A percentile compares a stretch with the other conserved stretches of the same genome.
phyloP scores from a whole-genome alignment of 257 asterid genomes.

The Fraxinus quadrangulata region DNA sequence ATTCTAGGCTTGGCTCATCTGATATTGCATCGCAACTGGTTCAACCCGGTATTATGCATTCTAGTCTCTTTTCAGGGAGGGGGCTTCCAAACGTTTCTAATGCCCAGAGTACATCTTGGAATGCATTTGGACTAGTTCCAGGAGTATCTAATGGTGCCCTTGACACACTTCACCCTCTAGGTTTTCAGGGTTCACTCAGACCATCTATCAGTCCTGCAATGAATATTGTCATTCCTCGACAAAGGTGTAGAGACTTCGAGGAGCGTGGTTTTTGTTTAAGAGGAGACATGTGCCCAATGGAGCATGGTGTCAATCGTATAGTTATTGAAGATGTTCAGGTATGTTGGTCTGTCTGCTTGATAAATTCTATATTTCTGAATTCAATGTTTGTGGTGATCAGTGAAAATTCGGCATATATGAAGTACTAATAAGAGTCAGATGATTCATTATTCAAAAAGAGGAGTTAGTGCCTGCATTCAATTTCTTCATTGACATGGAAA shows the following conservation, averaged over 20 bases:
- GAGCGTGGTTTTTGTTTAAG: constrained; percentile 99
- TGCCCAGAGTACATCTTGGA: constrained; percentile 64
- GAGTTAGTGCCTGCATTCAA: neutral
- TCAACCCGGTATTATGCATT: constrained; percentile 65
- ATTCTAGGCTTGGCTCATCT: constrained; percentile 69
- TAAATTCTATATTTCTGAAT: constrained; percentile 2
- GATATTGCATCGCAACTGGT: constrained; percentile 70
- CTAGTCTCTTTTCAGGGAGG: constrained; percentile 73
- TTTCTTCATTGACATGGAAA: constrained; percentile 8
- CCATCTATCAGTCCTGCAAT: constrained; percentile 63
- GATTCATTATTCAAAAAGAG: constrained; percentile 6
- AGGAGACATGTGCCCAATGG: constrained; percentile 99
- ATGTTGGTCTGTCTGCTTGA: constrained; percentile 23
- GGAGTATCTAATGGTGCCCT: constrained; percentile 79
- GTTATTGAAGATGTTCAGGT: constrained; percentile 99
- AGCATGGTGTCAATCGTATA: constrained; percentile 95
- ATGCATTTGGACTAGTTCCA: constrained; percentile 79
- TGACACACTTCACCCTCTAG: constrained; percentile 72
- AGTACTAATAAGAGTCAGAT: neutral
- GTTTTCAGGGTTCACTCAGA: constrained; percentile 71
- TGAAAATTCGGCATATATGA: neutral
- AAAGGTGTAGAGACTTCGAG: constrained; percentile 94
- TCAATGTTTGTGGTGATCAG: neutral
- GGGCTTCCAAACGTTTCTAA: constrained; percentile 62
- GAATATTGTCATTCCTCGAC: constrained; percentile 71